A percentile compares a stretch with the other conserved stretches of the same genome.
Evolutionary conservation across 441 rosid genomes (phyloP).

Genomic region (Aleurites moluccanus): DNA sequence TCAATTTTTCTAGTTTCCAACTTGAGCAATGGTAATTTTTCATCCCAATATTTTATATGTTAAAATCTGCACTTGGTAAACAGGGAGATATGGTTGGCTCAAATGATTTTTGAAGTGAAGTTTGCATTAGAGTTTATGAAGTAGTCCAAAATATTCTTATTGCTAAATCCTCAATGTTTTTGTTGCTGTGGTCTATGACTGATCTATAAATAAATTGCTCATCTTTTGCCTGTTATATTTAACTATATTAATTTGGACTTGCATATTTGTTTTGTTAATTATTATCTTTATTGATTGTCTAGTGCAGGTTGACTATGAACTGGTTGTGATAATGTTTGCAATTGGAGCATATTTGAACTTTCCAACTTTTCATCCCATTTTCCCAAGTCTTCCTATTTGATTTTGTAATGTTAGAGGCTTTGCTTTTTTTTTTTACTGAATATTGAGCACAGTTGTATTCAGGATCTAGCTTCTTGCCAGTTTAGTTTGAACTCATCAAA

Average conservation of each 20-base stretch:
- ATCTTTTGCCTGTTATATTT: not conserved
- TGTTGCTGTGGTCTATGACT: too few relatives aligned
- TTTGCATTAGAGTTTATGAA: too few relatives aligned
- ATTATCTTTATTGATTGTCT: not conserved
- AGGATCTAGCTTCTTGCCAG: not conserved
- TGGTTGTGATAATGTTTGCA: not conserved
- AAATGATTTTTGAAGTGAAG: not conserved
- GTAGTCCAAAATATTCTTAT: too few relatives aligned
- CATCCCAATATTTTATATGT: not conserved
- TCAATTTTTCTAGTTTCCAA: not conserved
- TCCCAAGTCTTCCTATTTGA: not conserved
- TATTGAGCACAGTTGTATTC: not conserved
- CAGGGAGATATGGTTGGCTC: not conserved
- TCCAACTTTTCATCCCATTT: not conserved
- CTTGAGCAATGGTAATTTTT: not conserved
- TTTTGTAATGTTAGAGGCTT: not conserved
- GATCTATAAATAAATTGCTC: too few relatives aligned
- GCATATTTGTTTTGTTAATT: not conserved
- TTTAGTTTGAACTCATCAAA: not conserved
- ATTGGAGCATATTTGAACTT: not conserved
- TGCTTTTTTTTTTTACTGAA: not conserved
- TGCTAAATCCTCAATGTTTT: too few relatives aligned
- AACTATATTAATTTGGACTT: not conserved
- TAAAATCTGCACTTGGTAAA: too few relatives aligned
- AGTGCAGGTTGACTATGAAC: not conserved